phyloP scores from a whole-genome alignment of 2,329 filamentous ascomycete species.

The Tolypocladium capitatum region DNA sequence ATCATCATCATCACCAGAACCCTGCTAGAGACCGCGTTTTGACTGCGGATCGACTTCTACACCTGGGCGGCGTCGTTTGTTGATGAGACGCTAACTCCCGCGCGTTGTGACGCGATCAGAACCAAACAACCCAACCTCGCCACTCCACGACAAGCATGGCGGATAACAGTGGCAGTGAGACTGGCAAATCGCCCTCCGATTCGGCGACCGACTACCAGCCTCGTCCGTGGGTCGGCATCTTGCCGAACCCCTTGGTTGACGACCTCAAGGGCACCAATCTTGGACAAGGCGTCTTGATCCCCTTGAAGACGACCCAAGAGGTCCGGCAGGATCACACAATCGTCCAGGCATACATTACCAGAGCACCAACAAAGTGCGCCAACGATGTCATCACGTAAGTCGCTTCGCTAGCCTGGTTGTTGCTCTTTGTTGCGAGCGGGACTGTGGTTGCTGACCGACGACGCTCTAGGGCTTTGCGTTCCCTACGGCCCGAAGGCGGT shows the following conservation, averaged over 20 bases:
- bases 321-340: conserved; percentile 44
- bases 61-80: background rate
- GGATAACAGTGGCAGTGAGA: background rate
- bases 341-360: conserved; percentile 55
- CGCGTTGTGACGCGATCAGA: background rate
- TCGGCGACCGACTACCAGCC: background rate
- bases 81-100: background rate
- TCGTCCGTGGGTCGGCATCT: conserved; percentile 5
- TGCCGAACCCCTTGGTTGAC: conserved; percentile 24
- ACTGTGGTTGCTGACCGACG: conserved; percentile 6
- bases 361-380: conserved; percentile 57
- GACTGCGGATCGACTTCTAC: background rate
- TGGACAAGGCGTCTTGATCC: conserved; percentile 39
- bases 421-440: background rate
- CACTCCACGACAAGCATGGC: background rate
- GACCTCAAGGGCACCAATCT: conserved; percentile 21
- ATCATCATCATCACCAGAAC: conserved; percentile 1
- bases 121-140: background rate
- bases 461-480: conserved; percentile 36
- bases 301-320: conserved; percentile 52
- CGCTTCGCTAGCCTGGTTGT: background rate
- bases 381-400: conserved; percentile 57
- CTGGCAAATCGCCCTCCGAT: background rate
- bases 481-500: conserved; percentile 43
- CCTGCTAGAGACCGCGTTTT: background rate